Percentiles rank a stretch among this genome's conserved stretches.
Conservation (phyloP, 2,329 filamentous ascomycete species). For the Botrytis tulipae region DNA sequence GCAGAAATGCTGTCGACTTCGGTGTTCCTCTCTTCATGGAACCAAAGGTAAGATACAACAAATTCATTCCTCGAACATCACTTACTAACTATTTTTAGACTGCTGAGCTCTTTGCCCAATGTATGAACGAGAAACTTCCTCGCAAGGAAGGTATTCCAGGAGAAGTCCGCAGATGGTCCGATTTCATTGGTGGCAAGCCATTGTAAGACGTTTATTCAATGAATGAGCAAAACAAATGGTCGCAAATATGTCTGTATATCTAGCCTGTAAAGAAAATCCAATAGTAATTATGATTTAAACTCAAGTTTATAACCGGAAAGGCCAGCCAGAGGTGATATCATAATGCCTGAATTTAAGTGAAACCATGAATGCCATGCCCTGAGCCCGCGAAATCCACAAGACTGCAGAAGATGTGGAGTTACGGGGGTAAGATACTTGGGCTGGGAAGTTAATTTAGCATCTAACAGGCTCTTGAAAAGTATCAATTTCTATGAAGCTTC, state of each 20-base stretch:
- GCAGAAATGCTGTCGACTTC: slow-evolving; percentile 96
- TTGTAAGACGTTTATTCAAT: slow-evolving; percentile 50
- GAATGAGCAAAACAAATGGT: background rate
- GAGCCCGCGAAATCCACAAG: background rate
- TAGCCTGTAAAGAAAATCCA: background rate
- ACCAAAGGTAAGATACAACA: slow-evolving; percentile 66
- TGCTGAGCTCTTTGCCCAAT: slow-evolving; percentile 90
- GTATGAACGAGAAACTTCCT: slow-evolving; percentile 95
- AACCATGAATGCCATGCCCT: background rate
- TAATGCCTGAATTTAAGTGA: background rate
- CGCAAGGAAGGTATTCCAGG: slow-evolving; percentile 81
- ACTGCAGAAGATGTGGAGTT: background rate
- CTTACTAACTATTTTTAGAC: slow-evolving; percentile 57
- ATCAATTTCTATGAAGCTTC: background rate
- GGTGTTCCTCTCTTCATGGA: slow-evolving; percentile 98
- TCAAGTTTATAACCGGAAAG: background rate
- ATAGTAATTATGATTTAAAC: slow-evolving; percentile 6
- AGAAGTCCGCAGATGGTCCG: slow-evolving; percentile 91
- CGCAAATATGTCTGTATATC: background rate
- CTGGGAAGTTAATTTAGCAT: background rate
- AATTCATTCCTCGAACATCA: background rate
- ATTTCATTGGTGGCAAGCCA: slow-evolving; percentile 87
- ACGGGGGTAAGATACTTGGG: background rate
- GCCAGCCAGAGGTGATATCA: background rate
- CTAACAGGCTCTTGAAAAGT: background rate